Evolutionary conservation across 2,329 filamentous ascomycete genomes (phyloP).

Genomic region (Penicillium sp.): DNA sequence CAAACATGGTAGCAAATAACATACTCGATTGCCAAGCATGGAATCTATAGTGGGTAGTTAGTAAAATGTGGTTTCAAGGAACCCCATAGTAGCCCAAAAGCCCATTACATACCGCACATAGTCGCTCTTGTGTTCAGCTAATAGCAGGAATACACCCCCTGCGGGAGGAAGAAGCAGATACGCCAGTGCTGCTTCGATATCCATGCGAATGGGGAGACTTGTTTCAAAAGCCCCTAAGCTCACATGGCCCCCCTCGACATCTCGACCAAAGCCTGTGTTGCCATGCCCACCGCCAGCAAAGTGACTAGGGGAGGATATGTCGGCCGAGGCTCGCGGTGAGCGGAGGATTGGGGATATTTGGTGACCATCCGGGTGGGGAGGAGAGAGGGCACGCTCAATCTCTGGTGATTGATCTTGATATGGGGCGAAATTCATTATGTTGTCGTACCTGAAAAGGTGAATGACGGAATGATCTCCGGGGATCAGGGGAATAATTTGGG

Average conservation of each 20-base stretch:
- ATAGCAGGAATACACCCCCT: conserved; percentile 77
- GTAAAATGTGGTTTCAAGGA: neutral
- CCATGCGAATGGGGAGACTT: conserved; percentile 77
- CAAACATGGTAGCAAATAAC: conserved; percentile 68
- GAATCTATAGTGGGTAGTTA: conserved; percentile 57
- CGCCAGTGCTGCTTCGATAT: conserved; percentile 86
- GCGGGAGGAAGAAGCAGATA: conserved; percentile 83
- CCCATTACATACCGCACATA: conserved; percentile 71
- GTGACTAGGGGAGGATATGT: conserved; percentile 40
- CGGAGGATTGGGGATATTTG: conserved; percentile 54
- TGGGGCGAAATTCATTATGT: conserved; percentile 85
- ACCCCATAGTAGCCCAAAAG: neutral
- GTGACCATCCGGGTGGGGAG: conserved; percentile 52
- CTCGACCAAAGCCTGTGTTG: conserved; percentile 41
- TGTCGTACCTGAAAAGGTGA: neutral
- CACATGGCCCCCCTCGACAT: conserved; percentile 54
- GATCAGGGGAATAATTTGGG: conserved; percentile 5
- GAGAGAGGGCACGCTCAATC: conserved; percentile 74
- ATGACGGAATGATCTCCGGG: neutral
- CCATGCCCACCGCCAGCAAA: conserved; percentile 39
- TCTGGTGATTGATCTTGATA: conserved; percentile 94
- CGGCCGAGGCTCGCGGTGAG: conserved; percentile 52
- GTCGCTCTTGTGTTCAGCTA: conserved; percentile 91
- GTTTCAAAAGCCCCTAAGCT: conserved; percentile 82
- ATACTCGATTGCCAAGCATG: conserved; percentile 94